These are phyloP conservation scores for Mortierella sp. DNA, from an alignment of 371 early-diverging fungal species.

Conservation along the genomic window DNA sequence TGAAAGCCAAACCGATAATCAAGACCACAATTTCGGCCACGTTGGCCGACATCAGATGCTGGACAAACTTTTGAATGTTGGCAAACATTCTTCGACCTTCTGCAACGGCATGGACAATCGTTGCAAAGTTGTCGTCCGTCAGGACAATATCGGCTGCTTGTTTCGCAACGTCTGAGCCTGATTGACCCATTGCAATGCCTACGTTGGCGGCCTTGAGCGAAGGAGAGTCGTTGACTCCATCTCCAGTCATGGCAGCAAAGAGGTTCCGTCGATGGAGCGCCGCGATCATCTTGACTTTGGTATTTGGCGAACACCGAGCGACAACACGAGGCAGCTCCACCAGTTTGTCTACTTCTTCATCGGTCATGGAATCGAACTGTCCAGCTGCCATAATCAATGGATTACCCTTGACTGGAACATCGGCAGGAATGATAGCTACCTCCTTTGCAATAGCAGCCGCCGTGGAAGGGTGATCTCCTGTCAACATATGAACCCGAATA, in stretches of 20 bases:
- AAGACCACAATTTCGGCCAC: slow-evolving; percentile 75
- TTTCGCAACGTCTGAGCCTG: slow-evolving; percentile 91
- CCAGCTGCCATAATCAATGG: slow-evolving; percentile 85
- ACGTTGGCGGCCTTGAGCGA: slow-evolving; percentile 91
- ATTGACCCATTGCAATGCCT: slow-evolving; percentile 91
- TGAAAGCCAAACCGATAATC: slow-evolving; percentile 74
- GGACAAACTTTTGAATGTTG: slow-evolving; percentile 93
- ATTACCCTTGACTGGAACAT: slow-evolving; percentile 42
- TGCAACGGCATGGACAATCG: slow-evolving; percentile 82
- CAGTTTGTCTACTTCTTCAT: slow-evolving; percentile 79
- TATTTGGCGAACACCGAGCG: slow-evolving; percentile 94
- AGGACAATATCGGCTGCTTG: slow-evolving; percentile 93
- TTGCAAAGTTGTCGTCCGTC: slow-evolving; percentile 88
- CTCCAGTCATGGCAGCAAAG: slow-evolving; percentile 83
- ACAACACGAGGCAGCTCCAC: slow-evolving; percentile 89
- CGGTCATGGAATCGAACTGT: slow-evolving; percentile 84
- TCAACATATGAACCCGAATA: slow-evolving; percentile 94
- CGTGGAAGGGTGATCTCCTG: slow-evolving; percentile 94
- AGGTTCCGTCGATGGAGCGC: slow-evolving; percentile 83
- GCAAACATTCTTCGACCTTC: slow-evolving; percentile 90
- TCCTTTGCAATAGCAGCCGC: slow-evolving; percentile 94
- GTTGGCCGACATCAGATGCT: slow-evolving; percentile 80
- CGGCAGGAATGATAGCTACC: slow-evolving; percentile 81
- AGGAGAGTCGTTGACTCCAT: slow-evolving; percentile 94
- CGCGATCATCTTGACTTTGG: slow-evolving; percentile 95